Evolutionary conservation across 768 basidiomycete genomes (phyloP).

Genomic region (Clavaria fumosa): DNA sequence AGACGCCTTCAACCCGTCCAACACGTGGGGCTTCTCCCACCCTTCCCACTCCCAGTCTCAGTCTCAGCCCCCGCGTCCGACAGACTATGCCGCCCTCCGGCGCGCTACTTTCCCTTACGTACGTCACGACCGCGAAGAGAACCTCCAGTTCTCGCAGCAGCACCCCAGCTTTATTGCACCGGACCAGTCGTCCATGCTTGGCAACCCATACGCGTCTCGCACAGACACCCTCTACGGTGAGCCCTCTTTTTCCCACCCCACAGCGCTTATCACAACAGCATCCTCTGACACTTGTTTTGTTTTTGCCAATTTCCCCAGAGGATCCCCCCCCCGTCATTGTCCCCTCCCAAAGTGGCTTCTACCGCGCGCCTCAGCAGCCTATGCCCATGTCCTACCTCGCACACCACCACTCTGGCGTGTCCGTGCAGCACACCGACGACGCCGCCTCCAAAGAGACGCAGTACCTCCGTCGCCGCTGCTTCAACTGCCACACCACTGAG

Average conservation of each 20-base stretch:
- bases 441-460: constrained; percentile 85
- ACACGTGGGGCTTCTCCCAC: constrained; percentile 13
- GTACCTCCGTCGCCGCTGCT: constrained; percentile 75
- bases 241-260: no score
- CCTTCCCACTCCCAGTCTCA: constrained; percentile 21
- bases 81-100: constrained; percentile 37
- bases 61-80: constrained; percentile 18
- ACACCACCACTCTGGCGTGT: constrained; percentile 36
- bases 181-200: constrained; percentile 15
- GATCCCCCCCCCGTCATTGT: constrained; percentile 44
- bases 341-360: constrained; percentile 41
- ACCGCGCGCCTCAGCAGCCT: constrained; percentile 26
- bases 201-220: constrained; percentile 19
- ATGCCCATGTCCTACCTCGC: constrained; percentile 25
- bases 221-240: constrained; percentile 23
- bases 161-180: constrained; percentile 14
- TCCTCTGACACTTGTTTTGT: no score
- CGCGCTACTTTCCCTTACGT: constrained; percentile 68
- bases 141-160: constrained; percentile 26
- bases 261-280: constrained; percentile 3
- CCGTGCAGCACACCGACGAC: constrained; percentile 81
- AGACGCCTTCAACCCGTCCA: constrained; percentile 13
- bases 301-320: no score
- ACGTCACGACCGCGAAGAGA: constrained; percentile 49
- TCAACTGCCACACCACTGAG: constrained; percentile 86